Base-by-base conservation (phyloP, 2,329 filamentous ascomycete species). In the Sporothrix euskadiensis region DNA sequence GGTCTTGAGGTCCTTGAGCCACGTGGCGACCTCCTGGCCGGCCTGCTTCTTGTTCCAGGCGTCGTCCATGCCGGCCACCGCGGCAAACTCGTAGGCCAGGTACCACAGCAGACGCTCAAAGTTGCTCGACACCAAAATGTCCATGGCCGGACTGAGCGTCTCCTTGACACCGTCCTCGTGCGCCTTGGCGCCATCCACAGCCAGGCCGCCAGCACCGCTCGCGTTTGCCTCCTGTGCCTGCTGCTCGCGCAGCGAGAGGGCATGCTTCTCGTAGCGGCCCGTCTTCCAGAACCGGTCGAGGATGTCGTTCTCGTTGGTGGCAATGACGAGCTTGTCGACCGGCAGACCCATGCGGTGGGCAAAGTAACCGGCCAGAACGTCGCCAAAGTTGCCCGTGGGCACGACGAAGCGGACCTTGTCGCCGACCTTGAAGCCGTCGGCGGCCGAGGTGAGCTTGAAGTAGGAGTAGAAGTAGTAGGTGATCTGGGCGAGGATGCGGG, bases 231-330 rank as follows among this genome's bases (percentile, higher is more conserved):
- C 85, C 12, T 66, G 61, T 16, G 61, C 61, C 61, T 66, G 59
- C 59, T 65, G 61, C 61, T 66, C 61, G 61, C 61, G 61, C 10
- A 47, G 61, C 61, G 61, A 66, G 0, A 66, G 5, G 10, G 90
- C 85, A 78, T 94, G 88, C 87, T 98, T 98, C 84, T 96, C 93
- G 83, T 98, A 98, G 77, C 88, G 87, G 54, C 95, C 93, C 0
- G 91, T 92, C 84, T 92, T 91, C 92, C 93, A 98, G 87, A 99
- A 99, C 47, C 96, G 90, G 82, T 98, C 89, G 12, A 99, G 88
- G 75, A 98, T 98, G 79, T 98, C 96, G 83, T 99, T 99, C 83
- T 97, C 94, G 82, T 98, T 98, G 70, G 95, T 98, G 0, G 95
- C 94, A 73, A 98, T 91, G 78, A 78, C 90, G 44, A 99, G 89